Evolutionary conservation across 176 grass and related monocot genomes (phyloP).

Genomic region (Oryza longistaminata): DNA sequence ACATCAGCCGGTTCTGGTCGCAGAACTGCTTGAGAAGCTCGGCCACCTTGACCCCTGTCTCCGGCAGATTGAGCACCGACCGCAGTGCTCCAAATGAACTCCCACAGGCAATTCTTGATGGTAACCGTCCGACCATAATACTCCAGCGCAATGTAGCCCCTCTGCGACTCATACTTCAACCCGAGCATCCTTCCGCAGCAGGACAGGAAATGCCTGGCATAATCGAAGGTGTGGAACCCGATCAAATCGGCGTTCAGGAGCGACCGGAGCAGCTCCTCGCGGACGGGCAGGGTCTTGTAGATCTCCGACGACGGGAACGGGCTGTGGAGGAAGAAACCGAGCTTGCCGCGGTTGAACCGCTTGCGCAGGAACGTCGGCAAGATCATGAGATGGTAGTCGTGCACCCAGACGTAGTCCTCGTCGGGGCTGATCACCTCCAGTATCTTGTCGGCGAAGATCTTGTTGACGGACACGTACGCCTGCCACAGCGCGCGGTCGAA

Average conservation of each 20-base stretch:
- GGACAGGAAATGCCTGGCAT: conserved; percentile 83
- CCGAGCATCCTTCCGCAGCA: conserved; percentile 96
- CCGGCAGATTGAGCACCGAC: conserved; percentile 59
- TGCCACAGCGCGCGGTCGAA: conserved; percentile 88
- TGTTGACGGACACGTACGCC: conserved; percentile 91
- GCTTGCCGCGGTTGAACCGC: conserved; percentile 80
- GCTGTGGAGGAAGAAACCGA: conserved; percentile 89
- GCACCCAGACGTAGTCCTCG: conserved; percentile 90
- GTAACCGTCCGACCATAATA: conserved; percentile 92
- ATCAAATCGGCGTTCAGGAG: conserved; percentile 85
- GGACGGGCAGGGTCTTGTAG: conserved; percentile 80
- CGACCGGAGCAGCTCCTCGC: conserved; percentile 77
- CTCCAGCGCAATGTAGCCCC: conserved; percentile 85
- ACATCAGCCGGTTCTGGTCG: conserved; percentile 43
- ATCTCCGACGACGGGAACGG: conserved; percentile 89
- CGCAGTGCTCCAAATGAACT: conserved; percentile 76
- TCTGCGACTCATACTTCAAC: conserved; percentile 78
- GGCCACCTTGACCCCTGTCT: conserved; percentile 62
- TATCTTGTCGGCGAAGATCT: conserved; percentile 97
- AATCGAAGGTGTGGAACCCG: conserved; percentile 95
- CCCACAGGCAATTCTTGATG: conserved; percentile 87
- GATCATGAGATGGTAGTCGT: conserved; percentile 96
- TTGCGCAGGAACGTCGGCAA: conserved; percentile 83
- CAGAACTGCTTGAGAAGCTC: conserved; percentile 80
- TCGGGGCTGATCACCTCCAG: conserved; percentile 92